Conservation (phyloP, 1,139 yeast species). For the Suhomyces wounanorum region DNA sequence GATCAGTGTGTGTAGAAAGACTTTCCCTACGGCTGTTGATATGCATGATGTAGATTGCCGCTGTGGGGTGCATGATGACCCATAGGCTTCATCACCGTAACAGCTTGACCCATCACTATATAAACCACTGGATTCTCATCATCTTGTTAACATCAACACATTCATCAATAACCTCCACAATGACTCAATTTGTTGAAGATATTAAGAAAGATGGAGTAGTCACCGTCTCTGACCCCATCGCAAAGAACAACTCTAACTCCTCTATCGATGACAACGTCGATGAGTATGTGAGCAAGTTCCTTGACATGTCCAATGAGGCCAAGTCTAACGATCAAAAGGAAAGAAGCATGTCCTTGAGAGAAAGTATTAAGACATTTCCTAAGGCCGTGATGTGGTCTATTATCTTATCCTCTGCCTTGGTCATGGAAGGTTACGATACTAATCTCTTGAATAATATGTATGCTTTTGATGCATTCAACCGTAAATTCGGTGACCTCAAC, state of each 20-base stretch:
- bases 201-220: conserved; percentile 18
- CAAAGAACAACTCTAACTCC: conserved; percentile 20
- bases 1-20: neutral
- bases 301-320: conserved; percentile 46
- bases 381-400: conserved; percentile 50
- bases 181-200: conserved; percentile 26
- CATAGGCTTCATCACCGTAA: neutral
- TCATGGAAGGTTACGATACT: conserved; percentile 54
- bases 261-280: conserved; percentile 26
- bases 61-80: neutral
- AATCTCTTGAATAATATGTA: conserved; percentile 40
- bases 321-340: conserved; percentile 43
- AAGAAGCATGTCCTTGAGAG: conserved; percentile 41
- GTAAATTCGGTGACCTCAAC: conserved; percentile 37
- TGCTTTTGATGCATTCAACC: conserved; percentile 42
- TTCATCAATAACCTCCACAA: neutral
- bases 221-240: conserved; percentile 17
- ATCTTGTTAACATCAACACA: neutral
- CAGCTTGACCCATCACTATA: neutral
- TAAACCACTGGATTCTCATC: neutral
- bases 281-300: conserved; percentile 42
- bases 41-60: neutral
- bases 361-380: conserved; percentile 47
- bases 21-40: neutral
- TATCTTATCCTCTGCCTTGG: conserved; percentile 39